These are phyloP conservation scores for Dictyostelium capitatum DNA, from an alignment of 78 protist genomes.

Conservation along the genomic window DNA sequence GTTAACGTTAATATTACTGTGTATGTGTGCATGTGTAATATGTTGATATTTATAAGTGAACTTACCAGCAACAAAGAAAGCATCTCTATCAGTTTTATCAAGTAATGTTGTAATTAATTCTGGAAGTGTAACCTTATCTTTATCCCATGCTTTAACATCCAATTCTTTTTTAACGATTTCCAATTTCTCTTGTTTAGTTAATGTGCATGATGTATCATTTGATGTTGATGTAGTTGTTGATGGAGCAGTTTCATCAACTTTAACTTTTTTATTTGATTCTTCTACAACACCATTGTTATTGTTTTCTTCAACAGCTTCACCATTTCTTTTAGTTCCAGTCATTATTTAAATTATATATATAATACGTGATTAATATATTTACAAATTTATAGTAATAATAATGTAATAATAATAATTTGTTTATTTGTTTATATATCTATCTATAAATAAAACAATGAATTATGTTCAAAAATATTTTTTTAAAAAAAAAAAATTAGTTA, in stretches of 20 bases:
- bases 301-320: constrained; percentile 7
- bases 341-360: no score
- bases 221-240: not conserved
- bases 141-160: constrained; percentile 62
- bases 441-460: no score
- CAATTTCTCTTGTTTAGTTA: constrained; percentile 34
- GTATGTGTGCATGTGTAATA: not conserved
- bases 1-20: not conserved
- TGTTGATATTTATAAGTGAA: not conserved
- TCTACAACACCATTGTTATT: not conserved
- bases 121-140: constrained; percentile 5
- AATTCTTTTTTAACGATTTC: constrained; percentile 51
- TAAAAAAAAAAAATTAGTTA: no score
- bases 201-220: not conserved
- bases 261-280: constrained; percentile 3
- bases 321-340: constrained; percentile 20
- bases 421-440: no score
- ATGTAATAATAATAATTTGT: no score
- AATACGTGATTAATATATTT: no score
- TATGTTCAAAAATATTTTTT: no score
- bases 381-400: no score
- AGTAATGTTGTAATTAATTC: constrained; percentile 42
- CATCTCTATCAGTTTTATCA: constrained; percentile 79
- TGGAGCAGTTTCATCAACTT: not conserved
- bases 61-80: constrained; percentile 79